Base-by-base conservation (phyloP, 257 asterid species). In the Salvia miltiorrhiza region DNA sequence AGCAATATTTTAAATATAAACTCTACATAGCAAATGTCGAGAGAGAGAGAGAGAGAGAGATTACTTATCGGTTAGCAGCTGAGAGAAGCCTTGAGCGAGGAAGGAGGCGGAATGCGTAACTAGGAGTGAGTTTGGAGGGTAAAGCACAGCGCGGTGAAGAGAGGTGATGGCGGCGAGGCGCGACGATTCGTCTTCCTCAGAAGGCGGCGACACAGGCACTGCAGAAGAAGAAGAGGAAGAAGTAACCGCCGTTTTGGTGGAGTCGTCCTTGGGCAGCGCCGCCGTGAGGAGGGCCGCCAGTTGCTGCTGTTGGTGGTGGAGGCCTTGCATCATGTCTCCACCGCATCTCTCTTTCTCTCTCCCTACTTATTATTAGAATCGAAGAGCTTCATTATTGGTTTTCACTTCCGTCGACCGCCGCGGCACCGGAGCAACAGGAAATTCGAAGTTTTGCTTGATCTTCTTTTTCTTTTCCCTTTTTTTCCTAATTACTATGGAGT, bases 301-400 rank as follows among this genome's bases (percentile, higher is more conserved):
- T 76, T 93, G 98, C 79, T 88, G 97, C 67, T 88, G 99, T 26
- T 90, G 99, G 80, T 88, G 96, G 83, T 90, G 98, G 82, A 92
- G 95, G 71, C 97, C 95, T 80, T 88, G 99, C 97, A 90, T 93
- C 83, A 52, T 86, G 55, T 62, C 85, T 80, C 76, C 85, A 69
- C 82, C 76, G 85, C 88, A 86, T 81, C 56, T 65, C 78, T 70
- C 61, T 77, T 55, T 75, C 60, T 56, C 50, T 21, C 71, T 45
- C 58, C 37, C 67, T 77, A 71, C 48, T 70, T 47, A 52, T 66
- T 32, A 67, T 40, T 66, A 1, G 70, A 52, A 67, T 17, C 39
- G 24, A n/a, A 33, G 49, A 68, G 59, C 76, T 63, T 72, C 21
- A 60, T 26, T 23, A 30, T 21, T 60, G 50, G n/a, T 6, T 65